These are phyloP conservation scores for Calonectria honghensis DNA, from an alignment of 2,329 filamentous ascomycete genomes.

Conservation along the genomic window DNA sequence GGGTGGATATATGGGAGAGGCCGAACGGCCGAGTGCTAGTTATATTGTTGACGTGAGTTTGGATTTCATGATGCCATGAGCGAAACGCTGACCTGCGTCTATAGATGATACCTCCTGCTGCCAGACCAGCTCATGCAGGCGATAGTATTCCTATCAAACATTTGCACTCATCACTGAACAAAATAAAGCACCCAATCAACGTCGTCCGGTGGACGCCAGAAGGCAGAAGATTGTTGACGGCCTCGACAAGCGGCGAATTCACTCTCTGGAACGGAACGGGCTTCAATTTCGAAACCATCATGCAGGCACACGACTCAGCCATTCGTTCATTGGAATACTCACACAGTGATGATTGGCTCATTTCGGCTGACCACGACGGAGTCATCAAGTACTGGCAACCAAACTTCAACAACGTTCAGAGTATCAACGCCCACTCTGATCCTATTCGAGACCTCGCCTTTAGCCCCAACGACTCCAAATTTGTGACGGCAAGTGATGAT, in stretches of 20 bases:
- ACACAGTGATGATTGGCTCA: constrained; percentile 96
- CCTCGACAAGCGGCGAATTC: constrained; percentile 97
- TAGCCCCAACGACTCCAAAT: constrained; percentile 94
- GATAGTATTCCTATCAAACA: constrained; percentile 96
- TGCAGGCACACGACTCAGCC: constrained; percentile 95
- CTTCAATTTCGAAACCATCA: constrained; percentile 99
- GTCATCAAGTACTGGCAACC: constrained; percentile 99
- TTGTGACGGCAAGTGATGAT: constrained; percentile 96
- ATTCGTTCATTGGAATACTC: constrained; percentile 91
- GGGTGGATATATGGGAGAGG: constrained; percentile 82
- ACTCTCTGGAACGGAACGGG: constrained; percentile 99
- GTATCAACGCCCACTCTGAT: constrained; percentile 91
- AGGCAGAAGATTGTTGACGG: constrained; percentile 91
- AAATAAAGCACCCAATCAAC: constrained; percentile 97
- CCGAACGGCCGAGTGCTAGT: constrained; percentile 89
- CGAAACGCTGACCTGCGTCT: constrained; percentile 47
- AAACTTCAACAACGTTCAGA: constrained; percentile 99
- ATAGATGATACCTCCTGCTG: constrained; percentile 91
- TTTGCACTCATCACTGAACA: constrained; percentile 98
- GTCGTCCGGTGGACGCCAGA: constrained; percentile 99
- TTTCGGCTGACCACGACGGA: constrained; percentile 96
- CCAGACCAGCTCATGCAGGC: constrained; percentile 82
- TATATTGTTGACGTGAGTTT: constrained; percentile 89
- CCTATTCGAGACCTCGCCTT: constrained; percentile 94
- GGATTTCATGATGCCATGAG: background rate